Evolutionary conservation across 75 land plant species (phyloP).

Genomic region (Pseudotsuga menziesii): DNA sequence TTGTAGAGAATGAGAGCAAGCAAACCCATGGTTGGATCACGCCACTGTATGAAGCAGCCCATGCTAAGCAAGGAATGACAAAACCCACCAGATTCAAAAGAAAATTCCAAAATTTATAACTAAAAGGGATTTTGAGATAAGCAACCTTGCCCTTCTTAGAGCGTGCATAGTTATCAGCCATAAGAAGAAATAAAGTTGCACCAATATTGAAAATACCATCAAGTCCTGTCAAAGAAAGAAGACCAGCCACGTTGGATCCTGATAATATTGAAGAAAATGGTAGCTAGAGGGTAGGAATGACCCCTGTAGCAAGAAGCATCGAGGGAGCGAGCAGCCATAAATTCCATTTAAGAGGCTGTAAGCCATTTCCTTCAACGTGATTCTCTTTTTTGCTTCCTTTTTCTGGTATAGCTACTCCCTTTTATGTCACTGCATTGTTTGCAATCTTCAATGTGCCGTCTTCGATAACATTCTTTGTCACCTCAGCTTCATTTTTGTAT

Average conservation of each 20-base stretch:
- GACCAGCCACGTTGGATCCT: slow-evolving; percentile 54
- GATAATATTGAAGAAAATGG: slow-evolving; percentile 53
- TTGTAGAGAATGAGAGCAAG: slow-evolving; percentile 37
- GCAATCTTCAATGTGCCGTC: background rate
- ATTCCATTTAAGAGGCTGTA: slow-evolving; percentile 56
- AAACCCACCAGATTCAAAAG: slow-evolving; percentile 37
- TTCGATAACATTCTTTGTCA: background rate
- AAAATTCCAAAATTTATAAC: slow-evolving; percentile 61
- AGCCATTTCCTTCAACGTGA: background rate
- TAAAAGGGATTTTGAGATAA: slow-evolving; percentile 26
- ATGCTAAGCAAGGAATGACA: slow-evolving; percentile 28
- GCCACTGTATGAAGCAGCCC: slow-evolving; percentile 34
- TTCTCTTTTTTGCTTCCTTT: background rate
- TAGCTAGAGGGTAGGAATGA: slow-evolving; percentile 62
- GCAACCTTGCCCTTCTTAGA: slow-evolving; percentile 9
- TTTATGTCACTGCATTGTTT: background rate
- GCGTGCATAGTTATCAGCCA: slow-evolving; percentile 59
- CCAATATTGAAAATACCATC: slow-evolving; percentile 75
- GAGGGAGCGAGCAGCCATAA: slow-evolving; percentile 65
- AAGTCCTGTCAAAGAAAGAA: slow-evolving; percentile 60
- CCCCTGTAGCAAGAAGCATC: slow-evolving; percentile 53
- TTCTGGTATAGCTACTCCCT: background rate
- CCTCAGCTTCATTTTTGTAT: slow-evolving; percentile 2
- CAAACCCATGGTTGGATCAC: slow-evolving; percentile 33
- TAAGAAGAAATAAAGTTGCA: slow-evolving; percentile 67